A percentile compares a stretch with the other conserved stretches of the same genome.
Evolutionary conservation across 805 yeast species (phyloP).

Genomic region (Wickerhamomyces bovis): DNA sequence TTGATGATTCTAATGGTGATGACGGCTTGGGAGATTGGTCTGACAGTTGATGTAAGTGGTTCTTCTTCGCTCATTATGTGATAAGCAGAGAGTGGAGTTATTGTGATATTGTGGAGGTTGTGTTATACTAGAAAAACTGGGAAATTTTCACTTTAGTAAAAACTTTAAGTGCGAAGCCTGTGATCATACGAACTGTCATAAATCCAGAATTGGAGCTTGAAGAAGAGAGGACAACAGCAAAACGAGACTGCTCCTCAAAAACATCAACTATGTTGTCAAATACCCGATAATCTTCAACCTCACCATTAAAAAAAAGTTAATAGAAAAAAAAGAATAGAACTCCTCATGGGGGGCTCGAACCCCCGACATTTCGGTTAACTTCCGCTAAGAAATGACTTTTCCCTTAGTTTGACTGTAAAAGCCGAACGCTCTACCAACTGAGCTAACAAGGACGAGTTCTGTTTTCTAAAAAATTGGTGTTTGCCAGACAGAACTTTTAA

Average conservation of each 20-base stretch:
- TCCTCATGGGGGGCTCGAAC: conserved; percentile 48
- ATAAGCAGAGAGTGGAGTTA: not conserved
- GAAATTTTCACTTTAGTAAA: not conserved
- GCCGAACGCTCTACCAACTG: conserved; percentile 71
- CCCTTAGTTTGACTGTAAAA: conserved; percentile 31
- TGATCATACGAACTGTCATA: no score
- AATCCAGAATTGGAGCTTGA: no score
- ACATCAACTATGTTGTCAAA: no score
- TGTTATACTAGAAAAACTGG: not conserved
- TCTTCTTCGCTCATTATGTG: conserved; percentile 32
- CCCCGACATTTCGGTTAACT: conserved; percentile 44
- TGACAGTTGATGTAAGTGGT: conserved; percentile 73
- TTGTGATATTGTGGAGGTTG: no score
- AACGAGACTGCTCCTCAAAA: no score
- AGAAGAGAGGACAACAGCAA: no score
- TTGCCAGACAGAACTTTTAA: not conserved
- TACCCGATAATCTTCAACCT: no score
- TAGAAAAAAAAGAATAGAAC: conserved; percentile 26
- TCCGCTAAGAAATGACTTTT: conserved; percentile 28
- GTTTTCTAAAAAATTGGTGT: not conserved
- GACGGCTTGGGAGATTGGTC: conserved; percentile 58
- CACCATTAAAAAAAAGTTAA: no score
- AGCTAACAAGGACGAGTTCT: conserved; percentile 49
- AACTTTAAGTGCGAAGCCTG: no score
- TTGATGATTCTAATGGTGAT: conserved; percentile 83